Conservation (phyloP, 2,329 filamentous ascomycete genomes). For the Massarina eburnea region DNA sequence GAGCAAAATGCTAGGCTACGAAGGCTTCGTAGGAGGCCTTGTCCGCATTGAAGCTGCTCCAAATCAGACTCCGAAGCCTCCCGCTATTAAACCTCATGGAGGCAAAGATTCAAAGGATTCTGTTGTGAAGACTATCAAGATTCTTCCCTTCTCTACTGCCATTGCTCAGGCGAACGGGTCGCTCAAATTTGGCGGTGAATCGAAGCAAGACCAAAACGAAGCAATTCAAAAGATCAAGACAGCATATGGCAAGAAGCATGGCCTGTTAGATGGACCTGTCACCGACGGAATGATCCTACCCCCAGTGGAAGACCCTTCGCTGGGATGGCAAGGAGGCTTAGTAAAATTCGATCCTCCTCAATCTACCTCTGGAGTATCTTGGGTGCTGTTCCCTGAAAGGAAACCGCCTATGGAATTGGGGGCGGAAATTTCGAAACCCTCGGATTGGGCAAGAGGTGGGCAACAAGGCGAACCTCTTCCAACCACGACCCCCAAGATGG, state of each 20-base stretch:
- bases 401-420: slow-evolving; percentile 77
- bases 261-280: slow-evolving; percentile 78
- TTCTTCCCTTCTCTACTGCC: slow-evolving; percentile 74
- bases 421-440: slow-evolving; percentile 67
- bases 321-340: slow-evolving; percentile 78
- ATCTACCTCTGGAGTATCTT: slow-evolving; percentile 47
- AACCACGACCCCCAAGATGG: slow-evolving; percentile 61
- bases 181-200: slow-evolving; percentile 85
- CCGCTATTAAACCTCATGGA: slow-evolving; percentile 43
- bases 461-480: slow-evolving; percentile 61
- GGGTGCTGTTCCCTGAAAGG: slow-evolving; percentile 77
- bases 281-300: slow-evolving; percentile 85
- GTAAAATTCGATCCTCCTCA: slow-evolving; percentile 71
- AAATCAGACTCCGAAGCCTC: slow-evolving; percentile 66
- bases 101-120: slow-evolving; percentile 47
- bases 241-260: slow-evolving; percentile 66
- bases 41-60: slow-evolving; percentile 85
- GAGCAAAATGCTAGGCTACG: slow-evolving; percentile 70
- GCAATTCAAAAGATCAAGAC: slow-evolving; percentile 70
- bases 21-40: slow-evolving; percentile 79
- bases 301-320: slow-evolving; percentile 57
- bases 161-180: slow-evolving; percentile 62
- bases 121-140: slow-evolving; percentile 67
- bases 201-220: slow-evolving; percentile 79
- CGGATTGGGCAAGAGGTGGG: slow-evolving; percentile 50